Evolutionary conservation across 306 rosid genomes (phyloP), one percentile per base, ranked within the genome.

Genomic region (Crotalaria pallida): DNA sequence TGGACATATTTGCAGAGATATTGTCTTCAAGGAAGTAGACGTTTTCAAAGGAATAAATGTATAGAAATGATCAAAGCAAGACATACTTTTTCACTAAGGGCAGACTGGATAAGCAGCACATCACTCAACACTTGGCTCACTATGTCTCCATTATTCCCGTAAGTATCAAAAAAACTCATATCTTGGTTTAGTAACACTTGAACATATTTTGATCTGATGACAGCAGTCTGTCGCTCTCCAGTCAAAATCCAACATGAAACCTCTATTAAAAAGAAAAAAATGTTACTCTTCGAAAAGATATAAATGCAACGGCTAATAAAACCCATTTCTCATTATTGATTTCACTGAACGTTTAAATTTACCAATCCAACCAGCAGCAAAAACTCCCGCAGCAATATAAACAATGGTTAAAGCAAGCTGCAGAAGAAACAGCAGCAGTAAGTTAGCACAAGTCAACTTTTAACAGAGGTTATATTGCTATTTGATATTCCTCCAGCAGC

Each of bases 211-310:
- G 96, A 88, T 82, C 98, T 84, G 84, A 93, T 93, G 79, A 93
- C 97, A 77, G 97, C 98, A 60, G 98, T 93, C 85, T 93, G 98
- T 49, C 98, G 82, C 62, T 93, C 98, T 77, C 98, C 98, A 38
- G 98, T 93, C 83, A 93, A 80, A 82, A 93, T 93, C 98, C 98
- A 93, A 86, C 98, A 93, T 56, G 98, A 93, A 76, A 93, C 98
- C 97, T 93, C 98, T 93, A 78, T 81, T 73, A 75, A 72, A 79
- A 64, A 65, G 12, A 57, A 71, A 21, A 31, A 36, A 45, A 58
- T 55, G 21, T 84, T 83, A 81, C 81, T 33, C 79, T 27, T 61
- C 72, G 13, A 40, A 15, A 70, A 68, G 57, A 65, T 33, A 24
- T 16, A 34, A 51, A 52, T 66, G 53, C 50, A 52, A 48, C 33